Base-by-base conservation (phyloP, 441 rosid genomes). In the Bocquillonia castaneifolia region DNA sequence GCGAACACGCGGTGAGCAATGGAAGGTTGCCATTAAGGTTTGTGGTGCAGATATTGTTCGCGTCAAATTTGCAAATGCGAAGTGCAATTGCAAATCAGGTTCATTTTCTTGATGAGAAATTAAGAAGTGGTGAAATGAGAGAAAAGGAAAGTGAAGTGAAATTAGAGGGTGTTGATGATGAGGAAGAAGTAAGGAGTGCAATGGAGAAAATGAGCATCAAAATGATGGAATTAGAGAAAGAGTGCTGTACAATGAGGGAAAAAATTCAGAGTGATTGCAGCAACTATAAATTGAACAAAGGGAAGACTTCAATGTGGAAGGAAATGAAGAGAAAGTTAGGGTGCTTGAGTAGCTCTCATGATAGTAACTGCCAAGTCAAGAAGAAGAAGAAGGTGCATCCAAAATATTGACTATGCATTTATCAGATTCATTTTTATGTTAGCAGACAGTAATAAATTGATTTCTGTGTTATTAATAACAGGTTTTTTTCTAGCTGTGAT, bases 261-360 rank as follows among this genome's bases (percentile, higher is more conserved):
- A 17, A 53, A 53, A 10, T 53, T 53, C 17, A 25, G 54, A 50
- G 22, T 50, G 54, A 9, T 53, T 53, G 57, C 31, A 53, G 32
- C 17, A 53, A 53, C 1, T 10, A 25, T 13, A 4, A 52, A 52
- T 50, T n/a, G 18, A 25, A 22, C 10, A 52, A 52, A 52, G 57
- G 17, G 17, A 52, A 52, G 15, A 12, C 31, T 23, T 7, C 31
- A 71, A 68, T 86, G 76, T 93, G 97, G 98, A 78, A 66, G 68
- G 91, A 84, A 64, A 78, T 93, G 81, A 93, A 90, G 83, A 93
- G 97, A 73, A 93, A 88, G 70, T 77, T 91, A 23, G 90, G 97
- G 40, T 93, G 98, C 84, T 59, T 67, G 58, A 77, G 70, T 37
- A 80, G 74, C 64, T 67, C 77, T 36, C 60, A 69, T 66, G 83